phyloP scores from a whole-genome alignment of 2,329 filamentous ascomycete species.

The Curvularia spicifera region DNA sequence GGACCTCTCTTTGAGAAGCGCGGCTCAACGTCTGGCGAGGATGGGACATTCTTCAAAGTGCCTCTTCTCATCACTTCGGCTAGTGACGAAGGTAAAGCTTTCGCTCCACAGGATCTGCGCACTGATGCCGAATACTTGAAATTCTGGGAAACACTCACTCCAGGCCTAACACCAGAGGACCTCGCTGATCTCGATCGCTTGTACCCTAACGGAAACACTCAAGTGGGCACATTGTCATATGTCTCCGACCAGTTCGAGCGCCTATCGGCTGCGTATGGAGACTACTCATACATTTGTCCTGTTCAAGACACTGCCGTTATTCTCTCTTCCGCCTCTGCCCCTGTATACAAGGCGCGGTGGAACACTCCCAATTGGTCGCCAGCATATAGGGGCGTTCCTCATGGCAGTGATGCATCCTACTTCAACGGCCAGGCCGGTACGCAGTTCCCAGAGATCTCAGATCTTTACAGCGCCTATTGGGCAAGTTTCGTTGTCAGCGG shows the following conservation, averaged over 20 bases:
- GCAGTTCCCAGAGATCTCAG: constrained; percentile 39
- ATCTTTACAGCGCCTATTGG: constrained; percentile 45
- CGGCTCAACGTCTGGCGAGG: constrained; percentile 49
- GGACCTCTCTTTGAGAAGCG: constrained; percentile 57
- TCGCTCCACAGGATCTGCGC: constrained; percentile 43
- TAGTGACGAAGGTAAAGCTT: constrained; percentile 45
- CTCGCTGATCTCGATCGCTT: constrained; percentile 38
- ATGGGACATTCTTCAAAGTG: constrained; percentile 46
- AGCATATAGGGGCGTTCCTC: constrained; percentile 41
- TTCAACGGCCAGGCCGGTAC: constrained; percentile 39
- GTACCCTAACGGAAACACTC: constrained; percentile 36
- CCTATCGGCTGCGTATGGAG: constrained; percentile 51
- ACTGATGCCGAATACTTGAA: constrained; percentile 47
- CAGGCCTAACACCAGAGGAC: constrained; percentile 38
- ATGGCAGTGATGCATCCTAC: constrained; percentile 40
- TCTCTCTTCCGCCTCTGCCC: constrained; percentile 29
- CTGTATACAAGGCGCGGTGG: constrained; percentile 47
- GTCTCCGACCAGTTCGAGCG: constrained; percentile 55
- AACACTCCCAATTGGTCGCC: constrained; percentile 42
- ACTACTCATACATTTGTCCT: constrained; percentile 47
- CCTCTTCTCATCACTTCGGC: constrained; percentile 47
- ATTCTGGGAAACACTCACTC: constrained; percentile 39
- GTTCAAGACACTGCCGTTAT: constrained; percentile 43
- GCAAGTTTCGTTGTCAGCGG: constrained; percentile 47
- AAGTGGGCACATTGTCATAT: constrained; percentile 38